Conservation (phyloP, 2,329 filamentous ascomycete genomes). For the Ophioceras dolichostomum region DNA sequence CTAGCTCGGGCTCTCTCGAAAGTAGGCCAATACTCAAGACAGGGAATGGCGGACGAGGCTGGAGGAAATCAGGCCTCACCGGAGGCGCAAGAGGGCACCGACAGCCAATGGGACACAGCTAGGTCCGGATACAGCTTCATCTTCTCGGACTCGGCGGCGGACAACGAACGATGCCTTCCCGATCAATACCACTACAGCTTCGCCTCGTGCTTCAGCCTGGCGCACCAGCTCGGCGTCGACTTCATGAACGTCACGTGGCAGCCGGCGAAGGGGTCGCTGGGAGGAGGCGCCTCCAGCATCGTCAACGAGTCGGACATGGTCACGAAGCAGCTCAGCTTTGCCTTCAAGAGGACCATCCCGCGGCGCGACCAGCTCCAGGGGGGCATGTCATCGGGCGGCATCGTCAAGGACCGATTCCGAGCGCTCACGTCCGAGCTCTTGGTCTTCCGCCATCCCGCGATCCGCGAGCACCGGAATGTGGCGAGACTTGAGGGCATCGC, state of each 20-base stretch:
- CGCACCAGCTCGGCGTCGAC: not conserved
- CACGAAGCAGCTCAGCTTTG: not conserved
- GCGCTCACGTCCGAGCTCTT: not conserved
- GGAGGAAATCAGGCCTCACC: not conserved
- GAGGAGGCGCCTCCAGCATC: not conserved
- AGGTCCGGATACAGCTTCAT: not conserved
- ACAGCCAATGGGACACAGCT: not conserved
- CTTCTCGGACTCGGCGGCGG: not conserved
- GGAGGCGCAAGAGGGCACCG: not conserved
- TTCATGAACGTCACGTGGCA: not conserved
- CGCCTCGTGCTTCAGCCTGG: not conserved
- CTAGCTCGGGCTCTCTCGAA: too few relatives aligned
- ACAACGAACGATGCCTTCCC: not conserved
- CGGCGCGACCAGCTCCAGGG: not conserved
- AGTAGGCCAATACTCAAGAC: not conserved
- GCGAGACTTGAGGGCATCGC: not conserved
- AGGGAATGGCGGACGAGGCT: not conserved
- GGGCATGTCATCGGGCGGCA: not conserved
- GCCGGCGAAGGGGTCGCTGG: not conserved
- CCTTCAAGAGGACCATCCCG: not conserved
- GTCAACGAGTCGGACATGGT: not conserved
- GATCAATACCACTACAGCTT: not conserved
- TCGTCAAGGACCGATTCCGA: not conserved
- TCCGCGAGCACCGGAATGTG: not conserved
- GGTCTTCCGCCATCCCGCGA: not conserved